These are phyloP conservation scores for Suillus spraguei DNA, from an alignment of 768 basidiomycete species.

Conservation along the genomic window DNA sequence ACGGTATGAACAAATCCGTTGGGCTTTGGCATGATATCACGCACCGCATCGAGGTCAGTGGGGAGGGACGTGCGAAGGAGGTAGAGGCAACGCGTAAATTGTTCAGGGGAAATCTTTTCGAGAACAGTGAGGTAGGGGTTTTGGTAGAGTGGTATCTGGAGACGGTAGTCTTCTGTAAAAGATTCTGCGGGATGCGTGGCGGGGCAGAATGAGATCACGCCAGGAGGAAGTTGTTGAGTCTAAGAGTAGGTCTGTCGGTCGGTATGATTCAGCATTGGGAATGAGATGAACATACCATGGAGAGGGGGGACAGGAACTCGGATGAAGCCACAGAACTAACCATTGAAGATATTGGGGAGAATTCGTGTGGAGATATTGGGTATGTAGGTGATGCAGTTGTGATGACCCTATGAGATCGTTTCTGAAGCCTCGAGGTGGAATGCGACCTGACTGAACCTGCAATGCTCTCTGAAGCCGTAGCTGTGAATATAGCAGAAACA, in stretches of 20 bases:
- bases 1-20: conserved; percentile 39
- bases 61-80: conserved; percentile 34
- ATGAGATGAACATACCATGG: conserved; percentile 2
- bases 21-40: conserved; percentile 17
- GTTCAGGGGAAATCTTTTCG: conserved; percentile 21
- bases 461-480: neutral
- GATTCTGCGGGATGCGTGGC: conserved; percentile 26
- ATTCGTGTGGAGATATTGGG: neutral
- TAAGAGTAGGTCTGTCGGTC: conserved; percentile 15
- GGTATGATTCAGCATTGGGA: neutral
- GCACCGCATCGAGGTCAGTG: conserved; percentile 17
- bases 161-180: conserved; percentile 32
- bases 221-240: conserved; percentile 8
- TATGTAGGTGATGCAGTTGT: neutral
- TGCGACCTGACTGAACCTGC: neutral
- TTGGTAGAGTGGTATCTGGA: conserved; percentile 25
- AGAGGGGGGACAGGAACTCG: neutral
- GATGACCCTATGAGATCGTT: neutral
- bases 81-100: conserved; percentile 24
- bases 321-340: neutral
- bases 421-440: neutral
- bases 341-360: neutral
- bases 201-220: conserved; percentile 28
- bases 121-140: conserved; percentile 25
- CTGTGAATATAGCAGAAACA: conserved; percentile 25